These are phyloP conservation scores for Antitrichia curtipendula DNA, from an alignment of 225 moss, liverwort and hornwort genomes.

Conservation along the genomic window DNA sequence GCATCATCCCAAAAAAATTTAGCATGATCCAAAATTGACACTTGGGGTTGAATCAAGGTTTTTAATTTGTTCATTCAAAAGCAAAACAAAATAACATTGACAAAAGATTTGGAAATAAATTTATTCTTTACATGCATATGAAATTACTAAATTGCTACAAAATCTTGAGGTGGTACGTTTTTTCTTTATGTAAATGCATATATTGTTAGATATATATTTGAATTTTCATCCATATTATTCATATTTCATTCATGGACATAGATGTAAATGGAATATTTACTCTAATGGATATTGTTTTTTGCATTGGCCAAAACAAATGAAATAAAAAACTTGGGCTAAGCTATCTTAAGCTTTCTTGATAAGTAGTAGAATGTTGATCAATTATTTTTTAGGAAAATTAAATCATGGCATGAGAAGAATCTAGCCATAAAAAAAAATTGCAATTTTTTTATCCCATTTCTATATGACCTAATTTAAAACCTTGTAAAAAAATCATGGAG, in stretches of 20 bases:
- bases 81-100: neutral
- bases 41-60: neutral
- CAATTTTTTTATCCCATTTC: neutral
- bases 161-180: fast-evolving
- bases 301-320: neutral
- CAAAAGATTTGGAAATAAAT: neutral
- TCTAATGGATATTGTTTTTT: neutral
- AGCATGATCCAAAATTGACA: neutral
- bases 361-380: neutral
- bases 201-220: too few species aligned
- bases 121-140: neutral
- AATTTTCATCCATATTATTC: too few species aligned
- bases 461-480: neutral
- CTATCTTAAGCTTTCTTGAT: neutral
- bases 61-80: neutral
- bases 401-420: neutral
- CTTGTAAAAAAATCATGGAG: neutral
- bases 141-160: neutral
- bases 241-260: too few species aligned
- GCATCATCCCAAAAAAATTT: neutral
- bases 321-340: neutral
- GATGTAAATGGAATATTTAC: too few species aligned
- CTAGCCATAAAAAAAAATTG: neutral
- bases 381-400: neutral
- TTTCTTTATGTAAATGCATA: too few species aligned